Evolutionary conservation across 148 eudicot species (phyloP).

Genomic region (Nepenthes mirabilis): DNA sequence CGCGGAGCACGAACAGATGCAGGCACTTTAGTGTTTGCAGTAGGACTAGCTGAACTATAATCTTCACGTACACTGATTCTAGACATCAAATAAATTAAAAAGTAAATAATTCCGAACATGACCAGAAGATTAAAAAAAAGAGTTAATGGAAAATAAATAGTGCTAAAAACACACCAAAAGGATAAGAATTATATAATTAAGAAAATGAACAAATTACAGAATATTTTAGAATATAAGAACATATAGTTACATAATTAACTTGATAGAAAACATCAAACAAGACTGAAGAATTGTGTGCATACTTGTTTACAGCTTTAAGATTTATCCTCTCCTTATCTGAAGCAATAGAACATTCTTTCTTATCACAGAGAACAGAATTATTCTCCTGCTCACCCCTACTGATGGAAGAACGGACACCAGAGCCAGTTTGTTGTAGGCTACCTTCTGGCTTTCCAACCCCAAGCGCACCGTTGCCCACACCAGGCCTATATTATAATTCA

Average conservation of each 20-base stretch:
- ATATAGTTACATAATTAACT: neutral
- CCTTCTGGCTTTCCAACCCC: conserved; percentile 43
- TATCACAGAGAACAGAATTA: conserved; percentile 28
- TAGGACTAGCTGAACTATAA: conserved; percentile 35
- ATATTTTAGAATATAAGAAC: neutral
- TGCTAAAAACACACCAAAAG: too few relatives aligned
- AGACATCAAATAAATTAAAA: conserved; percentile 3
- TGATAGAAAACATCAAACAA: neutral
- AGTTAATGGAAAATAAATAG: neutral
- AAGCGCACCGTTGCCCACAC: conserved; percentile 28
- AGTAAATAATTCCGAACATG: conserved; percentile 24
- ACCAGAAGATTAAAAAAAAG: conserved; percentile 22
- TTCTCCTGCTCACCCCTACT: conserved; percentile 46
- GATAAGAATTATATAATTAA: too few relatives aligned
- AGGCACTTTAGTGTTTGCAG: conserved; percentile 36
- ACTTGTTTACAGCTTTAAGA: conserved; percentile 42
- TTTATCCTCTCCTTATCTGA: conserved; percentile 48
- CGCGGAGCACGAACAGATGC: conserved; percentile 42
- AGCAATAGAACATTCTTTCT: conserved; percentile 27
- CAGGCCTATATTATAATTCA: conserved; percentile 26
- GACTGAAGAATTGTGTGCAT: neutral
- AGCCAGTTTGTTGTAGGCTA: conserved; percentile 22
- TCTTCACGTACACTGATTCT: conserved; percentile 43
- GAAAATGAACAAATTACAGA: neutral
- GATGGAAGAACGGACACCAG: conserved; percentile 35